Conservation (phyloP, 2,329 filamentous ascomycete species). For the Neonectria punicea region DNA sequence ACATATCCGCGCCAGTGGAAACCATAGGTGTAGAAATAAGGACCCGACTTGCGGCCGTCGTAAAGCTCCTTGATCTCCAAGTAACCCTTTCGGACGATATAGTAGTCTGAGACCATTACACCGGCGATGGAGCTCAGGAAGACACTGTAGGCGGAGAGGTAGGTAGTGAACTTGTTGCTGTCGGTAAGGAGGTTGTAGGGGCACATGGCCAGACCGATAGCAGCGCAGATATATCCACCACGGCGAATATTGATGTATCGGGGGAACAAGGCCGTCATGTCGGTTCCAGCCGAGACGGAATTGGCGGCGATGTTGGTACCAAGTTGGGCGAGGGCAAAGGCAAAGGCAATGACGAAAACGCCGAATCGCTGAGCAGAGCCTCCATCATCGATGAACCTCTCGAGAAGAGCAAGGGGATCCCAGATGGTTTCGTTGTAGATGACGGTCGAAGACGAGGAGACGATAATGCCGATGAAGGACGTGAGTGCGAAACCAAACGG, state of each 20-base stretch:
- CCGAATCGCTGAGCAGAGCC: conserved; percentile 76
- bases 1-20: conserved; percentile 86
- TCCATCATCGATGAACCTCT: conserved; percentile 74
- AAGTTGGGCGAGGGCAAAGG: conserved; percentile 82
- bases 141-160: conserved; percentile 90
- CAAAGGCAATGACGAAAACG: conserved; percentile 76
- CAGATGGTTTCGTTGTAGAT: conserved; percentile 76
- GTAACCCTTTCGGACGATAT: conserved; percentile 84
- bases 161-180: conserved; percentile 88
- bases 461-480: conserved; percentile 84
- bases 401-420: conserved; percentile 77
- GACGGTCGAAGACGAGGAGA: conserved; percentile 76
- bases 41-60: conserved; percentile 71
- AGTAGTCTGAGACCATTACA: conserved; percentile 92
- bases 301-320: conserved; percentile 91
- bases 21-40: conserved; percentile 80
- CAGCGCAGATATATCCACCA: conserved; percentile 86
- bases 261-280: conserved; percentile 83
- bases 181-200: conserved; percentile 82
- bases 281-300: conserved; percentile 83
- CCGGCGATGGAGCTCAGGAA: conserved; percentile 94
- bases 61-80: conserved; percentile 83
- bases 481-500: conserved; percentile 79
- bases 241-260: conserved; percentile 86
- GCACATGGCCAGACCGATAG: conserved; percentile 84